Evolutionary conservation across 1,284 basidiomycete genomes (phyloP).

Genomic region (Irpex lacteus): DNA sequence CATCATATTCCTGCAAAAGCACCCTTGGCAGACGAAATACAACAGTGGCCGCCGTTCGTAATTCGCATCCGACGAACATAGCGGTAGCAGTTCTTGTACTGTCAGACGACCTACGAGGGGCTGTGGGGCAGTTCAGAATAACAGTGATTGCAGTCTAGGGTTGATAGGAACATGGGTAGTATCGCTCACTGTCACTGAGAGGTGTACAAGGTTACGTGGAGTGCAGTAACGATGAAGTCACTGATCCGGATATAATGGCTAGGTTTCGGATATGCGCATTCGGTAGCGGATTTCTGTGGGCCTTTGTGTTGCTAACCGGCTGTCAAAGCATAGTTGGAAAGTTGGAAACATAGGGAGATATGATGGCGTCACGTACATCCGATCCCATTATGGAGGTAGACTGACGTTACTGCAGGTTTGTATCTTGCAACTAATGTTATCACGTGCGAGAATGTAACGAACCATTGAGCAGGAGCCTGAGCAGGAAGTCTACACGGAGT

Average conservation of each 20-base stretch:
- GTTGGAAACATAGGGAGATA: too few species aligned
- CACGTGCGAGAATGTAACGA: too few species aligned
- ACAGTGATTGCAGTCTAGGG: neutral
- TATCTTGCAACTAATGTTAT: too few species aligned
- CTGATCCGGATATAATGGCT: neutral
- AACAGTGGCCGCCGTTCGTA: neutral
- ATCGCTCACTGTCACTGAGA: neutral
- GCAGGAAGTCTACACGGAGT: too few species aligned
- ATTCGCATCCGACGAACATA: neutral
- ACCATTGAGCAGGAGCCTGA: too few species aligned
- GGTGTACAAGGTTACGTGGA: neutral
- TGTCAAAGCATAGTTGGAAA: too few species aligned
- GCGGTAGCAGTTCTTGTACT: neutral
- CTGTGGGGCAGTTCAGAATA: neutral
- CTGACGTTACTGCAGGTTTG: too few species aligned
- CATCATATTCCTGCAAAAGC: neutral
- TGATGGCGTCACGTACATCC: too few species aligned
- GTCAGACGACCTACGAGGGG: neutral
- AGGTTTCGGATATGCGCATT: neutral
- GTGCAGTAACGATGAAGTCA: neutral
- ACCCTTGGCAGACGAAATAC: neutral
- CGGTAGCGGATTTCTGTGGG: too few species aligned
- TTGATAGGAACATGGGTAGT: neutral
- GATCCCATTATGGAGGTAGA: too few species aligned
- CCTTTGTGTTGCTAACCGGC: too few species aligned